phyloP scores from a whole-genome alignment of 352 stramenopile genomes.

The Phytophthora vignae region DNA sequence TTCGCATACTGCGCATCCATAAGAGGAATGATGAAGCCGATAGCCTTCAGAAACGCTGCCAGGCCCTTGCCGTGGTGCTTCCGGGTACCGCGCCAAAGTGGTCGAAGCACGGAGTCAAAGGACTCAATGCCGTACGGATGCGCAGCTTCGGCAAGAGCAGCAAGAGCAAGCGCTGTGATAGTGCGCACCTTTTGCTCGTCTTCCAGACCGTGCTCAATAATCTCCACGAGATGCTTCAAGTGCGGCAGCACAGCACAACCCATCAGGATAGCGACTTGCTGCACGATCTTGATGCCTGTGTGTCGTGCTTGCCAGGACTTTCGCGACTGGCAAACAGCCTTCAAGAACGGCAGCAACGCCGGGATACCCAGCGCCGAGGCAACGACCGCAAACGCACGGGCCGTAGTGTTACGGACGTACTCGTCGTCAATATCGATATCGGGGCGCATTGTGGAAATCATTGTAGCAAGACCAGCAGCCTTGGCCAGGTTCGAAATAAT shows the following conservation, averaged over 20 bases:
- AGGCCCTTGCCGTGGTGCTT: slow-evolving; percentile 98
- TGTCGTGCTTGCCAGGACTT: slow-evolving; percentile 99
- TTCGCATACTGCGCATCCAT: slow-evolving; percentile 99
- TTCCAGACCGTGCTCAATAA: slow-evolving; percentile 97
- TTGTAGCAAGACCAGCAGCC: slow-evolving; percentile 97
- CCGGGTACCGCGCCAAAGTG: slow-evolving; percentile 97
- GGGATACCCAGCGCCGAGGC: slow-evolving; percentile 98
- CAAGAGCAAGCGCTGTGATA: slow-evolving; percentile 98
- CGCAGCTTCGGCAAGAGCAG: slow-evolving; percentile 96
- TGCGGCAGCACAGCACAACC: slow-evolving; percentile 98
- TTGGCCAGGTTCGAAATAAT: slow-evolving; percentile 99
- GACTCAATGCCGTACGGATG: slow-evolving; percentile 99
- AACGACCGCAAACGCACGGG: slow-evolving; percentile 98
- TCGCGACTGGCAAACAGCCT: slow-evolving; percentile 98
- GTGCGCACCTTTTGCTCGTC: slow-evolving; percentile 99
- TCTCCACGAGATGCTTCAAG: slow-evolving; percentile 98
- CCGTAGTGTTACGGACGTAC: slow-evolving; percentile 99
- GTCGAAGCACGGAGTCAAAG: slow-evolving; percentile 98
- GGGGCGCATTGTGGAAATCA: slow-evolving; percentile 99
- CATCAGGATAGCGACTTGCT: slow-evolving; percentile 99
- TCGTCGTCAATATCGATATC: slow-evolving; percentile 99
- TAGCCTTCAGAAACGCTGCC: slow-evolving; percentile 98
- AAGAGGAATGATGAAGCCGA: slow-evolving; percentile 99
- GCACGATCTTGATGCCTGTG: slow-evolving; percentile 99
- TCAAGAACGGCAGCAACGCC: slow-evolving; percentile 98